Percentiles rank a stretch among this genome's conserved stretches.
Conservation (phyloP, 306 rosid genomes). For the Trichosanthes cucumerina region DNA sequence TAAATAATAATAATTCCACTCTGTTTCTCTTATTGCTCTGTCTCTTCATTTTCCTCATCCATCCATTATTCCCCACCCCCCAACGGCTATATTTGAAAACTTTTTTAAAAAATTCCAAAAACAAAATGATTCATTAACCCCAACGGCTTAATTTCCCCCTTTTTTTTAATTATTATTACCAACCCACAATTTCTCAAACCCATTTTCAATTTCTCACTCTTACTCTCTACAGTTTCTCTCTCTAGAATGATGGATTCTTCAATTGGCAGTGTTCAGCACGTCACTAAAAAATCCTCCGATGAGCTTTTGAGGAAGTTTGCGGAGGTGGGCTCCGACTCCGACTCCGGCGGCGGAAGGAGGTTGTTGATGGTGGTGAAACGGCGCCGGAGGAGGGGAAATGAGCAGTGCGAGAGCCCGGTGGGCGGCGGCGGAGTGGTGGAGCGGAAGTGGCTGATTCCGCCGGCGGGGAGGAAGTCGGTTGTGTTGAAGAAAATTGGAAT, state of each 20-base stretch:
- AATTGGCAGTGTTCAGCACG: conserved; percentile 36
- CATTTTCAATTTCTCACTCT: background rate
- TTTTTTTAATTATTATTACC: background rate
- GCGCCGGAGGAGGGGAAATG: conserved; percentile 20
- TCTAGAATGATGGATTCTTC: conserved; percentile 33
- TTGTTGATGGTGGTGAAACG: conserved; percentile 19
- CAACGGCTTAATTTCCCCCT: conserved; percentile 1
- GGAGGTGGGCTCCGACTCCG: conserved; percentile 9
- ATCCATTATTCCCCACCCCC: background rate
- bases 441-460: conserved; percentile 51
- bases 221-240: background rate
- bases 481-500: conserved; percentile 36
- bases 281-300: conserved; percentile 70
- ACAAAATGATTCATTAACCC: background rate
- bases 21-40: background rate
- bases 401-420: conserved; percentile 26
- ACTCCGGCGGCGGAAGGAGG: conserved; percentile 15
- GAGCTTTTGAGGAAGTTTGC: conserved; percentile 76
- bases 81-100: conserved; percentile 2
- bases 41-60: background rate
- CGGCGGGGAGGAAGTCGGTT: conserved; percentile 28
- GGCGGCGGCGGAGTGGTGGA: conserved; percentile 25
- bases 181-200: background rate
- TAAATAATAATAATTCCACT: background rate
- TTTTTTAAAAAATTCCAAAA: background rate